Evolutionary conservation across 768 basidiomycete genomes (phyloP).

Genomic region (Russula vinacea): DNA sequence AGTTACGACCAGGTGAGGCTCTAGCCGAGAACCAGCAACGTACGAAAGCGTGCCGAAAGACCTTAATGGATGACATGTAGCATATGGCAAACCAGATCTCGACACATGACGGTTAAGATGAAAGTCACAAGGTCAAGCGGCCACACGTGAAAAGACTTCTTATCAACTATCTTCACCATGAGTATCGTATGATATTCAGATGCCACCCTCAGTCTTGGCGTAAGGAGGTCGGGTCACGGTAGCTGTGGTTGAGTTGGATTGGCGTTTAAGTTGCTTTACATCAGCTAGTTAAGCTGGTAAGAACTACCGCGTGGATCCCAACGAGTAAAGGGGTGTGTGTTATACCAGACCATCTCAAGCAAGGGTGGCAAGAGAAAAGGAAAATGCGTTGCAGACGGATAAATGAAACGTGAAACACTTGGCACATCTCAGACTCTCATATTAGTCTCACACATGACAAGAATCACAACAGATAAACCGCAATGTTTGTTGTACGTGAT

Average conservation of each 20-base stretch:
- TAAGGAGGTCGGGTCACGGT: background rate
- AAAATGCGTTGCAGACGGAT: background rate
- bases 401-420: no score
- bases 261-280: background rate
- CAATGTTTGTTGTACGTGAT: slow-evolving; percentile 21
- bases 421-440: background rate
- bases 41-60: slow-evolving; percentile 4
- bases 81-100: background rate
- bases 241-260: background rate
- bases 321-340: background rate
- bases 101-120: background rate
- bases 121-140: background rate
- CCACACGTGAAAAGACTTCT: background rate
- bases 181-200: background rate
- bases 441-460: slow-evolving; percentile 13
- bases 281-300: background rate
- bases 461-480: slow-evolving; percentile 16
- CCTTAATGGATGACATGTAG: background rate
- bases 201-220: background rate
- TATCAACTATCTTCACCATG: background rate
- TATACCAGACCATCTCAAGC: background rate
- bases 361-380: background rate
- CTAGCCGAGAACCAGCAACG: slow-evolving; percentile 14
- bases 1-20: slow-evolving; percentile 7
- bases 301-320: background rate